Evolutionary conservation across 306 rosid genomes (phyloP).

Genomic region (Lablab purpureus): DNA sequence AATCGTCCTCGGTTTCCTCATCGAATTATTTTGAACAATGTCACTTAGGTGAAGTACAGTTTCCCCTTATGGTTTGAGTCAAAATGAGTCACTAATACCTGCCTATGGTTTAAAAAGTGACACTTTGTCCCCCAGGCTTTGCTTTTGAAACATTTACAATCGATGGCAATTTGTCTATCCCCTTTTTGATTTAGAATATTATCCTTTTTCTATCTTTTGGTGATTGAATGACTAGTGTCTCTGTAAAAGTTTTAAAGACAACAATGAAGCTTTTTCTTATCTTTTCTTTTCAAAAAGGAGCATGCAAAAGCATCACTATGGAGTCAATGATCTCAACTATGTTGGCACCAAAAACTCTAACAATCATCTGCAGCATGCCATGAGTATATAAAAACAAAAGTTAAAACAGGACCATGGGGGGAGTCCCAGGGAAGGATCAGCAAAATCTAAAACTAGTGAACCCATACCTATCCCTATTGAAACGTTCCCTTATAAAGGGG

Average conservation of each 20-base stretch:
- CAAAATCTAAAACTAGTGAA: no score
- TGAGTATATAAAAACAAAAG: no score
- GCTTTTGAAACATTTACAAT: not conserved
- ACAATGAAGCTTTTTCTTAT: not conserved
- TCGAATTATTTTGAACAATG: not conserved
- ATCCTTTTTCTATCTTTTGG: not conserved
- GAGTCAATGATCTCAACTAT: no score
- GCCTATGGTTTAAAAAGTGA: not conserved
- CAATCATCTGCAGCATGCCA: no score
- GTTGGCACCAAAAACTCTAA: no score
- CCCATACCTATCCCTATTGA: no score
- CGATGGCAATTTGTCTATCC: not conserved
- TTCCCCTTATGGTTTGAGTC: not conserved
- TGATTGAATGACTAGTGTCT: not conserved
- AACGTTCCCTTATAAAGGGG: no score
- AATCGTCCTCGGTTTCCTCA: not conserved
- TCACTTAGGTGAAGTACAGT: not conserved
- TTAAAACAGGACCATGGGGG: no score
- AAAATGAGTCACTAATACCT: not conserved
- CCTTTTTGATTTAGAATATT: not conserved
- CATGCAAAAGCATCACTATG: no score
- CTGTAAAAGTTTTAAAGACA: not conserved
- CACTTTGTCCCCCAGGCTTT: not conserved
- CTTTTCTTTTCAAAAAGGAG: no score
- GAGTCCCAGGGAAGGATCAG: no score